Base-by-base conservation (phyloP, 2,329 filamentous ascomycete species). In the Aureobasidium sp. region DNA sequence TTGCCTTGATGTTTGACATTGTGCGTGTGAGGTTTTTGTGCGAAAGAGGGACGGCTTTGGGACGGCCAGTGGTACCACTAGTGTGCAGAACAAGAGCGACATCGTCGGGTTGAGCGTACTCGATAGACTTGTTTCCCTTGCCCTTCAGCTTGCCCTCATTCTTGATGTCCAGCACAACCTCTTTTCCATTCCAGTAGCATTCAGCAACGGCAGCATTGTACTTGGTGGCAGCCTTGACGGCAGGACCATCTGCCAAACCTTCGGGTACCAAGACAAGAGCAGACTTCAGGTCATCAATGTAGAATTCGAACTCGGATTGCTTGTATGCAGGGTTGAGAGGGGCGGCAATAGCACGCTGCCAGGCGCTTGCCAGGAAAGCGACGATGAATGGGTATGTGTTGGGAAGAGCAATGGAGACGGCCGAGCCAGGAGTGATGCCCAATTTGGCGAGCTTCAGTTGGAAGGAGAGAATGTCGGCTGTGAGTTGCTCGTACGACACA, bases 351-450 rank as follows among this genome's bases (percentile, higher is more conserved):
- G 81, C 89, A 69, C 91, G 83, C 77, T 94, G 90, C 85, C 87
- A 91, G n/a, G 89, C 85, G 19, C 86, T 82, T n/a, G 90, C 90
- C 48, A 95, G 82, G 76, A 95, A 96, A 2, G 90, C 86, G 62
- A 94, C 85, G 71, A 95, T 89, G 76, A 95, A 94, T 74, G 92
- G 89, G 75, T 91, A 92, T 59, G 87, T 91, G 78, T 95, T 95
- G 63, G 88, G 83, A 19, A 91, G 82, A 31, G 90, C 88, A 72
- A 95, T 91, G 52, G 90, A 94, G 58, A 95, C 89, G 50, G 89
- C 86, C 15, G 86, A 83, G 66, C 82, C 81, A 47, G 82, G 81
- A 62, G 81, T 79, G 65, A 95, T 85, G 66, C 90, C 90, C 61
- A 93, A 80, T 52, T 81, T 81, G 27, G 90, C 90, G 65, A 95